Evolutionary conservation across 768 basidiomycete species (phyloP).

Genomic region (Cubamyces sp.): DNA sequence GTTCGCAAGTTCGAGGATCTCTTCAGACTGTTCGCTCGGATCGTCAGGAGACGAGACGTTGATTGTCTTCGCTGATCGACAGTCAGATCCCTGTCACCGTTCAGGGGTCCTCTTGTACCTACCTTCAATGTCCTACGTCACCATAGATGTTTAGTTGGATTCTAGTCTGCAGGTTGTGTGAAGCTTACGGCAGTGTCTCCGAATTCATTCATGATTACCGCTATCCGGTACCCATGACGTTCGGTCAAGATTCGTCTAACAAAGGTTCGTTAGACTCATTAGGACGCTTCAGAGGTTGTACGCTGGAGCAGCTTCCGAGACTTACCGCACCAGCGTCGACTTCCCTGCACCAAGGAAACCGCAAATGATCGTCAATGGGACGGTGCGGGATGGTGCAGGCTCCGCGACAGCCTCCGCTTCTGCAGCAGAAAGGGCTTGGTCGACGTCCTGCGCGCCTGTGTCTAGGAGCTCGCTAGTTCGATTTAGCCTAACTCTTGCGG

Average conservation of each 20-base stretch:
- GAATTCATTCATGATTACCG: conserved; percentile 98
- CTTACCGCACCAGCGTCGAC: conserved; percentile 84
- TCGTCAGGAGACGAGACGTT: conserved; percentile 74
- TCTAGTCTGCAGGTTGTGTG: neutral
- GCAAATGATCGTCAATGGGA: conserved; percentile 92
- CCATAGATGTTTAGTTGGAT: conserved; percentile 16
- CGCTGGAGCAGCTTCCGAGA: conserved; percentile 2
- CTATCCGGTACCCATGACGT: conserved; percentile 92
- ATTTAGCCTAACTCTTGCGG: neutral
- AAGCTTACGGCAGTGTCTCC: conserved; percentile 85
- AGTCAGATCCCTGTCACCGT: neutral
- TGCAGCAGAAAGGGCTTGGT: conserved; percentile 10
- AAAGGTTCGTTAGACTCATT: neutral
- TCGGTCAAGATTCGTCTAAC: conserved; percentile 86
- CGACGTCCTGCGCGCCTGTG: conserved; percentile 7
- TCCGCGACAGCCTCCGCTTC: neutral
- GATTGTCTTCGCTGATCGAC: conserved; percentile 75
- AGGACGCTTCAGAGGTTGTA: neutral
- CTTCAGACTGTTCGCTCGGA: conserved; percentile 69
- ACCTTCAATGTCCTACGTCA: conserved; percentile 89
- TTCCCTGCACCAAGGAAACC: conserved; percentile 97
- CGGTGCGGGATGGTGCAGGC: conserved; percentile 37
- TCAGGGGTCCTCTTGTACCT: conserved; percentile 7
- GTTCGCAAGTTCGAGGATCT: conserved; percentile 91
- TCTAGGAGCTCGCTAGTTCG: conserved; percentile 21